A percentile compares a stretch with the other conserved stretches of the same genome.
Conservation (phyloP, 345 rosid species). For the Syzygium oleosum region DNA sequence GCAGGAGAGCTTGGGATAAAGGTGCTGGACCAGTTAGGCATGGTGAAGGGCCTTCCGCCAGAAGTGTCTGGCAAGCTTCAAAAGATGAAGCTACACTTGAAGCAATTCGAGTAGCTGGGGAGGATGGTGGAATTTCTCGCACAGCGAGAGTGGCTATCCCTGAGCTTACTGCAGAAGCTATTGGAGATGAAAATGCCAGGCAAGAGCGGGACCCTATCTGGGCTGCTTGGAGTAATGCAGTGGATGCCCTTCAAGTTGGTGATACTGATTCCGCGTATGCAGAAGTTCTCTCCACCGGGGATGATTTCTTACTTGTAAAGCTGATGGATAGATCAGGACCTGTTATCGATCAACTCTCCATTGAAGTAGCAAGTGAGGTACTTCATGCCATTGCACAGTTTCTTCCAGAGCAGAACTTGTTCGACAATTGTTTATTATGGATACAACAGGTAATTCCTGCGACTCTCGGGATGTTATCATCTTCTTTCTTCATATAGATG, state of each 20-base stretch:
- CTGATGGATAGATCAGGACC: constrained; percentile 96
- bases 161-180: constrained; percentile 75
- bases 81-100: constrained; percentile 98
- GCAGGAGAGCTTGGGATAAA: constrained; percentile 86
- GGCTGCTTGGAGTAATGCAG: constrained; percentile 89
- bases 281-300: constrained; percentile 69
- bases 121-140: constrained; percentile 56
- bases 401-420: constrained; percentile 66
- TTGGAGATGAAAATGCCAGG: constrained; percentile 65
- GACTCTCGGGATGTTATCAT: background rate
- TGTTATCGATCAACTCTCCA: constrained; percentile 75
- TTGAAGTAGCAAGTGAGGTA: constrained; percentile 69
- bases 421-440: constrained; percentile 90
- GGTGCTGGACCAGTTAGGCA: constrained; percentile 61
- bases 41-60: constrained; percentile 98
- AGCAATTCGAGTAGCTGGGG: constrained; percentile 99
- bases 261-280: constrained; percentile 88
- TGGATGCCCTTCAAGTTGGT: constrained; percentile 87
- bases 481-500: background rate
- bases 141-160: constrained; percentile 58
- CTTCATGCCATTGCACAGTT: constrained; percentile 68
- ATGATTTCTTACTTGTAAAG: constrained; percentile 84
- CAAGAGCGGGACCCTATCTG: constrained; percentile 73
- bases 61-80: constrained; percentile 99
- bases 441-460: constrained; percentile 69